Evolutionary conservation across 371 early-diverging fungal species (phyloP).

Genomic region (Entomophthora muscae): DNA sequence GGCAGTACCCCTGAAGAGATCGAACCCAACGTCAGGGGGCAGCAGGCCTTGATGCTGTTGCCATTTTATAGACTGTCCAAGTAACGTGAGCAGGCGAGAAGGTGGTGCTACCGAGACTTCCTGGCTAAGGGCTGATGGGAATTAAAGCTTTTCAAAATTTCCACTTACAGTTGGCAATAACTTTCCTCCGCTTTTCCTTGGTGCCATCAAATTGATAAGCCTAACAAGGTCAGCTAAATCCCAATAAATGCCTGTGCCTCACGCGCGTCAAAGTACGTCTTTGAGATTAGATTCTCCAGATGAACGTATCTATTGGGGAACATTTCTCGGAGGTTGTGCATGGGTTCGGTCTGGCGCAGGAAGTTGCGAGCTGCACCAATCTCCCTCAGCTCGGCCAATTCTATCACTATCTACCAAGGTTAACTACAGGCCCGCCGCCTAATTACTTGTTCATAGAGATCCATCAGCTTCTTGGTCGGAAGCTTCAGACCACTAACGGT

Average conservation of each 20-base stretch:
- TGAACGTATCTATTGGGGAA: slow-evolving; percentile 64
- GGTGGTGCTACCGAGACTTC: slow-evolving; percentile 66
- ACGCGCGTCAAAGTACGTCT: slow-evolving; percentile 35
- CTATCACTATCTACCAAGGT: slow-evolving; percentile 46
- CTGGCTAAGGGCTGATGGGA: slow-evolving; percentile 23
- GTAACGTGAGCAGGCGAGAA: slow-evolving; percentile 51
- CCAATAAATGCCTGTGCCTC: slow-evolving; percentile 16
- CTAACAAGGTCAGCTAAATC: slow-evolving; percentile 4
- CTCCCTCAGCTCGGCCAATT: slow-evolving; percentile 67
- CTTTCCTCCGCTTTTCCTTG: slow-evolving; percentile 48
- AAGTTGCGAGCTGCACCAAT: slow-evolving; percentile 65
- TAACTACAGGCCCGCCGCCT: neutral
- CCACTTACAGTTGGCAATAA: slow-evolving; percentile 42
- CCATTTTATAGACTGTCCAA: slow-evolving; percentile 72
- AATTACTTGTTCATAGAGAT: slow-evolving; percentile 76
- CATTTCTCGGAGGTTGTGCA: slow-evolving; percentile 47
- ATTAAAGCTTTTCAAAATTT: neutral
- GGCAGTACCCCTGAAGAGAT: slow-evolving; percentile 51
- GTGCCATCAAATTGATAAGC: slow-evolving; percentile 26
- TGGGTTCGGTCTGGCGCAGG: slow-evolving; percentile 70
- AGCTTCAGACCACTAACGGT: slow-evolving; percentile 46
- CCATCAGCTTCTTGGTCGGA: slow-evolving; percentile 41
- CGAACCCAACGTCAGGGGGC: slow-evolving; percentile 38
- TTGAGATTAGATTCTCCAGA: slow-evolving; percentile 55
- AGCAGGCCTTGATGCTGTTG: slow-evolving; percentile 66